Percentiles rank a stretch among this genome's conserved stretches.
Conservation (phyloP, 352 stramenopile genomes). For the Globisporangium spiculum region DNA sequence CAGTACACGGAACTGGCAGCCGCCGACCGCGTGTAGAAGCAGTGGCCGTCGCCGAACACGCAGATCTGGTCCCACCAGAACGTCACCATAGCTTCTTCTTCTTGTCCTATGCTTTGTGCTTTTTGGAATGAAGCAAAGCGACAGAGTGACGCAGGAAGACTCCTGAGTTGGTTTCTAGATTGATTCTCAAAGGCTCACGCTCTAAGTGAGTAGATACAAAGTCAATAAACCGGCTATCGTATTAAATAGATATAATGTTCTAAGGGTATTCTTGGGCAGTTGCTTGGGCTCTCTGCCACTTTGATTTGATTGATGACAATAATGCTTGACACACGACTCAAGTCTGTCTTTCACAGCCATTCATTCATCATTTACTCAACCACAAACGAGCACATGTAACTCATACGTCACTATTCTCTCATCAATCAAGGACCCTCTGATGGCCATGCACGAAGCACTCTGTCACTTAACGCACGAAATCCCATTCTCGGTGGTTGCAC, state of each 20-base stretch:
- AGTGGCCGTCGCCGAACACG: constrained; percentile 68
- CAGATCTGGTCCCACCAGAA: constrained; percentile 45
- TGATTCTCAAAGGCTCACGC: neutral
- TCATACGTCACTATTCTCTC: no score
- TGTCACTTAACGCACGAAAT: neutral
- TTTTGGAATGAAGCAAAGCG: neutral
- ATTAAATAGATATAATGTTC: neutral
- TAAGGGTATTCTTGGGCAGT: neutral
- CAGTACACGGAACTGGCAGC: constrained; percentile 61
- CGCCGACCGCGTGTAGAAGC: constrained; percentile 75
- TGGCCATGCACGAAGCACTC: no score
- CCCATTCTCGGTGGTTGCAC: no score
- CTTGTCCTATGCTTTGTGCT: neutral
- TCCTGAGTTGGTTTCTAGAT: neutral
- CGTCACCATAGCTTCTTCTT: neutral
- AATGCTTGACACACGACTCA: no score
- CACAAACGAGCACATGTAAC: no score
- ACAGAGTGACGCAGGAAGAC: neutral
- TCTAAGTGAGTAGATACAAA: neutral
- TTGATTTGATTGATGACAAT: no score
- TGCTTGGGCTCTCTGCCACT: no score
- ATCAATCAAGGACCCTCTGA: no score
- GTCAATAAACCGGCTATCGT: neutral
- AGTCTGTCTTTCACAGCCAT: no score
- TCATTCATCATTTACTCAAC: no score